A percentile compares a stretch with the other conserved stretches of the same genome.
phyloP scores from a whole-genome alignment of 306 rosid genomes.

The Fragaria nilgerrensis region DNA sequence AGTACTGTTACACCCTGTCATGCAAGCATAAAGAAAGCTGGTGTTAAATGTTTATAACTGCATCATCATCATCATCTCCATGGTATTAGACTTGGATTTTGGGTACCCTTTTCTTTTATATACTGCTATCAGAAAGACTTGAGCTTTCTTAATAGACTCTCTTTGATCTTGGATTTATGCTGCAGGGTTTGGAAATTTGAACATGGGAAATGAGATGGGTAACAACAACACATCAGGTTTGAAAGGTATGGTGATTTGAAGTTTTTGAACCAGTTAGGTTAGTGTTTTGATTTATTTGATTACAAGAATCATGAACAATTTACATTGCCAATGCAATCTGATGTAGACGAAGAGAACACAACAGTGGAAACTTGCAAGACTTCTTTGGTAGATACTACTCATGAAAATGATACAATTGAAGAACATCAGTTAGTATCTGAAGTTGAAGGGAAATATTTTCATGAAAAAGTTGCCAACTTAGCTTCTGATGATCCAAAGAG shows the following conservation, averaged over 20 bases:
- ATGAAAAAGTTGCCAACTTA: conserved; percentile 22
- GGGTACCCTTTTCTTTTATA: conserved; percentile 22
- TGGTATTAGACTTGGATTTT: conserved; percentile 43
- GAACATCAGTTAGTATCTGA: conserved; percentile 30
- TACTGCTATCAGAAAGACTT: conserved; percentile 20
- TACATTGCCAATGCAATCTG: neutral
- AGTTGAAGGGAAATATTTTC: conserved; percentile 26
- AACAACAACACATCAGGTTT: conserved; percentile 58
- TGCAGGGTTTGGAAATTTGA: conserved; percentile 57
- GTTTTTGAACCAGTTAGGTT: conserved; percentile 1
- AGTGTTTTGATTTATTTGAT: neutral
- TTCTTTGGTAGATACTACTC: conserved; percentile 22
- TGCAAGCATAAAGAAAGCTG: conserved; percentile 44
- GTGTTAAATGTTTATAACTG: conserved; percentile 34
- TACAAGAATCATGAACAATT: neutral
- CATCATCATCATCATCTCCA: conserved; percentile 46
- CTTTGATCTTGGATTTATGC: conserved; percentile 26
- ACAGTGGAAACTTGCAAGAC: conserved; percentile 36
- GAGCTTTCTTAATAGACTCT: conserved; percentile 15
- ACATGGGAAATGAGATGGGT: conserved; percentile 92
- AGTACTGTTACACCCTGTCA: conserved; percentile 53
- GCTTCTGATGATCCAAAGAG: conserved; percentile 28
- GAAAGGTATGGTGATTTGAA: conserved; percentile 48
- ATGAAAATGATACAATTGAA: conserved; percentile 27
- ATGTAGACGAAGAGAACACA: conserved; percentile 58